Base-by-base conservation (phyloP, 2,329 filamentous ascomycete genomes). In the Exophiala lecanii-corni region DNA sequence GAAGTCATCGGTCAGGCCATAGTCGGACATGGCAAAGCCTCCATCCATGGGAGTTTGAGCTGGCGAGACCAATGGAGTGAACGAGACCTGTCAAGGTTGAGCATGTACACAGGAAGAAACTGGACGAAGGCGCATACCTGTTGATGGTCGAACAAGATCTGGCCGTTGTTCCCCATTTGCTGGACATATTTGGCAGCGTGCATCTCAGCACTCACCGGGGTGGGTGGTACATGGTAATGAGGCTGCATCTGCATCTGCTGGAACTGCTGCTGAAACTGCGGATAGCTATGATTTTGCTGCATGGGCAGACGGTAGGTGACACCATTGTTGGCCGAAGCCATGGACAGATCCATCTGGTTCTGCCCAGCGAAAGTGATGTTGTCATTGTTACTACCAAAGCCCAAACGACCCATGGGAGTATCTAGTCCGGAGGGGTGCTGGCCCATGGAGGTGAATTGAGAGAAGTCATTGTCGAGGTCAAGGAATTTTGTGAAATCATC, bases 401-500 rank as follows among this genome's bases (percentile, higher is more conserved):
- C 53, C 37, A 68, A 58, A 32, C 62, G 60, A 21, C 59, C 60
- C 58, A 67, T 64, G 40, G 64, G 60, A 16, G 58, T 58, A 36
- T 66, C 57, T 38, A 58, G 63, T 55, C 47, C 57, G 56, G 54
- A 63, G 58, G 47, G 57, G 48, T 58, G 62, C 59, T 59, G 62
- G 55, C 57, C 64, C 59, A 58, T 58, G 33, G 39, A 56, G 35
- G 67, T 62, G 38, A 68, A 55, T 43, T 67, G 65, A 55, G 67
- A 41, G 47, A 72, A 71, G 26, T 66, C 66, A 54, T 68, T 65
- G 46, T 66, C 67, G 56, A 72, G 70, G 41, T 72, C 68, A 45
- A 73, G 65, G 45, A 72, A 68, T 43, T 66, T 70, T 44, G 68
- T 65, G 52, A 73, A 73, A 41, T 73, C 70, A 49, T 73, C 70